These are phyloP conservation scores for Dactylonectria estremocensis DNA, from an alignment of 2,329 filamentous ascomycete genomes.

Conservation along the genomic window DNA sequence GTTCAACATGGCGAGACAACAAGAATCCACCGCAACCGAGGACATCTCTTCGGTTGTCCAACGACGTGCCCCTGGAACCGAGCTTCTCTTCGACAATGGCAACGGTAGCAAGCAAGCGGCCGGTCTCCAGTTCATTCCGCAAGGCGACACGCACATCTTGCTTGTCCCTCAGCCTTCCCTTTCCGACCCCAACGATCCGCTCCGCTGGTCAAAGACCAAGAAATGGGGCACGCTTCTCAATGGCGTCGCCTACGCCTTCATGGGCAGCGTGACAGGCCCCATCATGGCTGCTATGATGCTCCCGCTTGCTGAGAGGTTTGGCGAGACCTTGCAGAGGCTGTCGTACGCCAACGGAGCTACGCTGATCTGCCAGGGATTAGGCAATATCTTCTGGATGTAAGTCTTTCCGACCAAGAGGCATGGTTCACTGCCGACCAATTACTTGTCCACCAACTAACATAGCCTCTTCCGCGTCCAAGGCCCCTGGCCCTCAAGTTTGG, in stretches of 20 bases:
- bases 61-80: slow-evolving; percentile 20
- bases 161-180: slow-evolving; percentile 23
- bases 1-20: slow-evolving; percentile 6
- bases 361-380: slow-evolving; percentile 21
- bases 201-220: slow-evolving; percentile 16
- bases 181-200: slow-evolving; percentile 24
- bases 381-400: slow-evolving; percentile 28
- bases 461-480: neutral
- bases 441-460: neutral
- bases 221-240: slow-evolving; percentile 28
- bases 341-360: slow-evolving; percentile 25
- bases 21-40: neutral
- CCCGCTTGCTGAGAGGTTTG: slow-evolving; percentile 20
- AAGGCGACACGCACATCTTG: slow-evolving; percentile 18
- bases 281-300: slow-evolving; percentile 30
- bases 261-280: slow-evolving; percentile 28
- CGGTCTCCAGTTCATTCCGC: slow-evolving; percentile 14
- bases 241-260: slow-evolving; percentile 19
- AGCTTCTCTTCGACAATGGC: slow-evolving; percentile 22
- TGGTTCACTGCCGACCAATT: neutral
- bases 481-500: slow-evolving; percentile 24
- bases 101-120: slow-evolving; percentile 1
- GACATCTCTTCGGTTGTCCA: slow-evolving; percentile 9
- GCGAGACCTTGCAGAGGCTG: slow-evolving; percentile 15
- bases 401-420: neutral